phyloP scores from a whole-genome alignment of 768 basidiomycete species.

The Gloeopeniophorella convolvens region DNA sequence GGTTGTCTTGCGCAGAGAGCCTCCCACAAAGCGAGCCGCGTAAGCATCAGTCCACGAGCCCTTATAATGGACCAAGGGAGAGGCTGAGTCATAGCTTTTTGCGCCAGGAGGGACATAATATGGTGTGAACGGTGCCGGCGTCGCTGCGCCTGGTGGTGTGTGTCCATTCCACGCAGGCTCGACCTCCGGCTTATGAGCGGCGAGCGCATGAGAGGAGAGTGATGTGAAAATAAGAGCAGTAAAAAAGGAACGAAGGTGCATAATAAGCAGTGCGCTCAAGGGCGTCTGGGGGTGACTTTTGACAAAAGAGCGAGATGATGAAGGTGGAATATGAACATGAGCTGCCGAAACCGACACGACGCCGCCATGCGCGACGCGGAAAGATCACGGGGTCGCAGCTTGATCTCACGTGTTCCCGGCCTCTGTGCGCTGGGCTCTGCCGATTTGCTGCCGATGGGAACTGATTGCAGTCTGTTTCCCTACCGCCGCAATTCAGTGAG shows the following conservation, averaged over 20 bases:
- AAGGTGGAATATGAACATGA: constrained; percentile 8
- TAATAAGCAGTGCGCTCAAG: too few species aligned
- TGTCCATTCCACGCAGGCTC: constrained; percentile 69
- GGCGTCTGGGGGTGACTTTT: too few species aligned
- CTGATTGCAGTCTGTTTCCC: too few species aligned
- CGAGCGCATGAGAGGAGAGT: too few species aligned
- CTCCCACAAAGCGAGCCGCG: constrained; percentile 44
- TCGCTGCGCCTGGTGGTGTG: constrained; percentile 42
- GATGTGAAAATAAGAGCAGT: too few species aligned
- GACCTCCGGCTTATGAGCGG: not conserved
- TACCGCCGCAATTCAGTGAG: too few species aligned
- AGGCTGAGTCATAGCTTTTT: constrained; percentile 63
- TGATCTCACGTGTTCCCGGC: too few species aligned
- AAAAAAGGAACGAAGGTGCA: too few species aligned
- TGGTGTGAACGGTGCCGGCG: constrained; percentile 46
- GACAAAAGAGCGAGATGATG: too few species aligned
- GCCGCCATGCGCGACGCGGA: not conserved
- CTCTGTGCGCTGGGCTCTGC: too few species aligned
- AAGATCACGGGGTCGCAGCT: too few species aligned
- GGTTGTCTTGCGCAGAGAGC: constrained; percentile 45
- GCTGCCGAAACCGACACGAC: constrained; percentile 1
- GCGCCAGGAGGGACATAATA: constrained; percentile 72
- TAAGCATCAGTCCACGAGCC: constrained; percentile 53
- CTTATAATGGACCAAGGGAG: constrained; percentile 56
- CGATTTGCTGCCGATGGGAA: too few species aligned